These are phyloP conservation scores for Musa schizocarpa DNA, from an alignment of 176 grass and related monocot species.

Conservation along the genomic window DNA sequence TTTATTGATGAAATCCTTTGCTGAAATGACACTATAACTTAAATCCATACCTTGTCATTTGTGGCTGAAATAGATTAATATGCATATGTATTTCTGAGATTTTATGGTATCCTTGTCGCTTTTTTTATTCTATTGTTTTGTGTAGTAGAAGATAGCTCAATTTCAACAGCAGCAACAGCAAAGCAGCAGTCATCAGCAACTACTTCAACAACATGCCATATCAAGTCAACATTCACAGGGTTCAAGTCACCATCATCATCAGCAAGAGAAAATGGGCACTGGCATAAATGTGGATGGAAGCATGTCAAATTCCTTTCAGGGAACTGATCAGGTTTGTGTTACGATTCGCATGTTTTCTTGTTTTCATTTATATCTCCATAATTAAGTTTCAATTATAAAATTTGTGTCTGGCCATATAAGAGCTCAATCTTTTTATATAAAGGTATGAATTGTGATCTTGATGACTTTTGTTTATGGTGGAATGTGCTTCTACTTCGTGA, in stretches of 20 bases:
- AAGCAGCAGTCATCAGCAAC: slow-evolving; percentile 43
- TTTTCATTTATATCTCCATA: neutral
- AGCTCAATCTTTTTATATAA: no score
- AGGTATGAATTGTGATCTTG: no score
- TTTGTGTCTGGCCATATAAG: no score
- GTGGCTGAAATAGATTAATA: no score
- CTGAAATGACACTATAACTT: no score
- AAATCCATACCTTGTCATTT: no score
- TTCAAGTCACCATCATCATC: slow-evolving; percentile 41
- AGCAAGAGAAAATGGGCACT: slow-evolving; percentile 51
- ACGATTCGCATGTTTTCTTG: neutral
- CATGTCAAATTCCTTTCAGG: slow-evolving; percentile 35
- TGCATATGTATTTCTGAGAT: no score
- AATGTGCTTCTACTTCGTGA: no score
- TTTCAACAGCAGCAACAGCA: slow-evolving; percentile 66
- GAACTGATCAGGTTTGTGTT: slow-evolving; percentile 52
- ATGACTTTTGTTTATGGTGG: no score
- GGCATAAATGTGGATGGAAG: slow-evolving; percentile 48
- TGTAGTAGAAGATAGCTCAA: slow-evolving; percentile 83
- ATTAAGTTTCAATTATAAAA: no score
- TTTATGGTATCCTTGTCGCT: neutral
- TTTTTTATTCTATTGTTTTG: slow-evolving; percentile 23
- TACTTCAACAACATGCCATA: slow-evolving; percentile 52
- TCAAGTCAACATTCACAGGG: slow-evolving; percentile 51
- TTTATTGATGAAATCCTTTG: no score